Conservation (phyloP, 306 rosid genomes). For the Adenanthera pavonina region DNA sequence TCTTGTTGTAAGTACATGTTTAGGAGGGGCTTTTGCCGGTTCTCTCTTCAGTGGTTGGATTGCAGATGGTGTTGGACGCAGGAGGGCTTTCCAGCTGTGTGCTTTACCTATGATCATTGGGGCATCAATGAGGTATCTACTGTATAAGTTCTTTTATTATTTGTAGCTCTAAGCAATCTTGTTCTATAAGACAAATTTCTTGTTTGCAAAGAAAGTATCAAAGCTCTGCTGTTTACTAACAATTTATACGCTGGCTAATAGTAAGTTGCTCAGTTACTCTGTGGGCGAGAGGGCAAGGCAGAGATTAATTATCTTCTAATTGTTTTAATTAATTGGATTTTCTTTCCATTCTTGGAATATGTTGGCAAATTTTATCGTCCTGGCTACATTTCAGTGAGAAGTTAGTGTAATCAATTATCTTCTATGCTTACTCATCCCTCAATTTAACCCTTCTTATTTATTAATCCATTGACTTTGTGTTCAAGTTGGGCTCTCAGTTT, state of each 20-base stretch:
- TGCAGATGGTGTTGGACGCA: constrained; percentile 83
- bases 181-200: constrained; percentile 2
- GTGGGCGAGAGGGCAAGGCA: neutral
- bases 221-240: constrained; percentile 6
- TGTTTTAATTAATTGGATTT: neutral
- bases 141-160: constrained; percentile 16
- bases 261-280: constrained; percentile 5
- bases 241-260: constrained; percentile 8
- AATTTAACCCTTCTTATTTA: neutral
- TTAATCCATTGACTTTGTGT: neutral
- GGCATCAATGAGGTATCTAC: constrained; percentile 71
- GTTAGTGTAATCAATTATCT: neutral
- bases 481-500: neutral
- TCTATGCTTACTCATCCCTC: neutral
- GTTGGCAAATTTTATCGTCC: neutral
- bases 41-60: constrained; percentile 80
- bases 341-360: constrained; percentile 5
- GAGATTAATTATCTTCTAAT: neutral
- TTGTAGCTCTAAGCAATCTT: constrained; percentile 35
- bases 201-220: constrained; percentile 23
- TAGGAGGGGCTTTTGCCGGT: constrained; percentile 88
- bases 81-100: constrained; percentile 86
- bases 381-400: neutral
- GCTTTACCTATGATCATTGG: constrained; percentile 90
- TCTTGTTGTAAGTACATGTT: constrained; percentile 86